These are phyloP conservation scores for Kuraishia capsulata DNA, from an alignment of 805 yeast species.

Conservation along the genomic window DNA sequence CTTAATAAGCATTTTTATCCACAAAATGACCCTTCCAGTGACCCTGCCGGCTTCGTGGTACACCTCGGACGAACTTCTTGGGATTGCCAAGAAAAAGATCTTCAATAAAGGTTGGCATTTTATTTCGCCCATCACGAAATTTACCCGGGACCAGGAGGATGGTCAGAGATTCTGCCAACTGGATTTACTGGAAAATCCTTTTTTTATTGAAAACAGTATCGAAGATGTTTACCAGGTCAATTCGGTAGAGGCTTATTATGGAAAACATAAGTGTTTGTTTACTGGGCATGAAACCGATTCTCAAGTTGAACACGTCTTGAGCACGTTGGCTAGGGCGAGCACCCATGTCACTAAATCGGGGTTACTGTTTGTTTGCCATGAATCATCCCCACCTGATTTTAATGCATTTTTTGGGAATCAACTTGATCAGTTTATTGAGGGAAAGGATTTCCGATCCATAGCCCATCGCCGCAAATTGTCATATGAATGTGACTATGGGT, in stretches of 20 bases:
- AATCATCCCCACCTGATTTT: constrained; percentile 10
- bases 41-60: constrained; percentile 20
- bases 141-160: constrained; percentile 9
- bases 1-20: no score
- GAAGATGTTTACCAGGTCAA: constrained; percentile 11
- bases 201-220: constrained; percentile 15
- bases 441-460: constrained; percentile 11
- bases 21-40: constrained; percentile 2
- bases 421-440: constrained; percentile 11
- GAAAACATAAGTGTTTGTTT: constrained; percentile 12
- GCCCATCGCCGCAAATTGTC: constrained; percentile 12
- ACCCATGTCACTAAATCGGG: constrained; percentile 14
- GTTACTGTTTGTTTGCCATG: constrained; percentile 16
- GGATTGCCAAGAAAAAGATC: constrained; percentile 11
- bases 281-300: constrained; percentile 6
- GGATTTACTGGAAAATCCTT: constrained; percentile 15
- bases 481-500: constrained; percentile 16
- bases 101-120: constrained; percentile 21
- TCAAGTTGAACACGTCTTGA: constrained; percentile 7
- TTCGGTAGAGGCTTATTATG: constrained; percentile 13
- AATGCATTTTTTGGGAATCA: constrained; percentile 12
- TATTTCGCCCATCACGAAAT: constrained; percentile 11
- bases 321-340: constrained; percentile 11
- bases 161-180: constrained; percentile 12
- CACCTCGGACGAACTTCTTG: constrained; percentile 16